phyloP scores from a whole-genome alignment of 1,139 yeast genomes.

The Hansenula lynferdii region DNA sequence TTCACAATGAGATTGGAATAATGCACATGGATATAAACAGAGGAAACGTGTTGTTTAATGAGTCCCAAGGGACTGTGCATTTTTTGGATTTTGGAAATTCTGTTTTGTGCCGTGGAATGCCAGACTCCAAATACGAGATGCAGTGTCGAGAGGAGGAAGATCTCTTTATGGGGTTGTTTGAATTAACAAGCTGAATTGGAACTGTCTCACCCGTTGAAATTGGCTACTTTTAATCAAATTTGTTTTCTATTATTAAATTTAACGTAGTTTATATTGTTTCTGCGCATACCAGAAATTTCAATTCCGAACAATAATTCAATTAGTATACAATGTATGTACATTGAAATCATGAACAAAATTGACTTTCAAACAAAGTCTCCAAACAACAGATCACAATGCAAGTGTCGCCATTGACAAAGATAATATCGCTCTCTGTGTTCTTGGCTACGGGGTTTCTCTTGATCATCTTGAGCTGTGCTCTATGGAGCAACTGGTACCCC shows the following conservation, averaged over 20 bases:
- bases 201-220: too few relatives aligned
- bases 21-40: too few relatives aligned
- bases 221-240: neutral
- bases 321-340: neutral
- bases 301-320: neutral
- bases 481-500: slow-evolving; percentile 67
- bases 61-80: too few relatives aligned
- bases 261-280: neutral
- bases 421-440: slow-evolving; percentile 64
- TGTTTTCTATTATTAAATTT: neutral
- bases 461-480: slow-evolving; percentile 67
- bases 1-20: too few relatives aligned
- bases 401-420: slow-evolving; percentile 58
- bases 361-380: too few relatives aligned
- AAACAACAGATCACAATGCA: slow-evolving; percentile 6
- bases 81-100: too few relatives aligned
- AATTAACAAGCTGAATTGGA: too few relatives aligned
- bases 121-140: too few relatives aligned
- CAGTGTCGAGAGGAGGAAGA: too few relatives aligned
- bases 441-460: slow-evolving; percentile 72
- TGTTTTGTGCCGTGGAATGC: too few relatives aligned
- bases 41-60: too few relatives aligned
- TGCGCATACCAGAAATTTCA: neutral
- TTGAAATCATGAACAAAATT: neutral
- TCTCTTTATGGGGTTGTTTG: too few relatives aligned